Percentiles rank a stretch among this genome's conserved stretches.
Evolutionary conservation across 768 basidiomycete species (phyloP).

Genomic region (Mycena vitilis): DNA sequence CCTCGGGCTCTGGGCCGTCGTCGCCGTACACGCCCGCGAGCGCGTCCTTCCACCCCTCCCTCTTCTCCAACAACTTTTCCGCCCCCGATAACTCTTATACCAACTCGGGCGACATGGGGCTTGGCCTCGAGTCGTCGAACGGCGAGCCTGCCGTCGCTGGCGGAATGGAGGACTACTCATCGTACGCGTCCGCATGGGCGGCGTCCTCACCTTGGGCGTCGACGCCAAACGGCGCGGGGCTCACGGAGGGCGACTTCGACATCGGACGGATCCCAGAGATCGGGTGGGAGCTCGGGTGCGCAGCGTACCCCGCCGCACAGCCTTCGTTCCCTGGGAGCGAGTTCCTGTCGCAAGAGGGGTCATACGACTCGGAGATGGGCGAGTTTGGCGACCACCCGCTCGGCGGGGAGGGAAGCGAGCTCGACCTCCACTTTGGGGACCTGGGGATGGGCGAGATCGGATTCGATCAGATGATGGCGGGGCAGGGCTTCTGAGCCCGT

Average conservation of each 20-base stretch:
- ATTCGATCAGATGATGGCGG: constrained; percentile 30
- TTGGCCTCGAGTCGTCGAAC: neutral
- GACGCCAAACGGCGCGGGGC: neutral
- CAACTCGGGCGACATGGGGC: neutral
- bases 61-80: neutral
- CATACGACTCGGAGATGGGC: neutral
- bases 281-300: constrained; percentile 22
- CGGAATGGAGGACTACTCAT: constrained; percentile 9
- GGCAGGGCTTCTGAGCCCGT: constrained; percentile 18
- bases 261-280: constrained; percentile 30
- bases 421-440: constrained; percentile 17
- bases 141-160: neutral
- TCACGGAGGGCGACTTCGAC: constrained; percentile 30
- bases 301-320: constrained; percentile 1
- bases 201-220: constrained; percentile 22
- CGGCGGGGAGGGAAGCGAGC: constrained; percentile 3
- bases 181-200: constrained; percentile 19
- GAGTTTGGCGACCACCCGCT: constrained; percentile 12
- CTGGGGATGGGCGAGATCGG: constrained; percentile 20
- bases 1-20: constrained; percentile 29
- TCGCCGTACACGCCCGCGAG: constrained; percentile 30
- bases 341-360: neutral
- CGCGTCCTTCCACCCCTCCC: constrained; percentile 26
- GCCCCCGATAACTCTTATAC: neutral
- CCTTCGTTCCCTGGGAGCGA: constrained; percentile 5